These are phyloP conservation scores for Ceratobasidium sp. DNA, from an alignment of 1,284 basidiomycete species.

Conservation along the genomic window DNA sequence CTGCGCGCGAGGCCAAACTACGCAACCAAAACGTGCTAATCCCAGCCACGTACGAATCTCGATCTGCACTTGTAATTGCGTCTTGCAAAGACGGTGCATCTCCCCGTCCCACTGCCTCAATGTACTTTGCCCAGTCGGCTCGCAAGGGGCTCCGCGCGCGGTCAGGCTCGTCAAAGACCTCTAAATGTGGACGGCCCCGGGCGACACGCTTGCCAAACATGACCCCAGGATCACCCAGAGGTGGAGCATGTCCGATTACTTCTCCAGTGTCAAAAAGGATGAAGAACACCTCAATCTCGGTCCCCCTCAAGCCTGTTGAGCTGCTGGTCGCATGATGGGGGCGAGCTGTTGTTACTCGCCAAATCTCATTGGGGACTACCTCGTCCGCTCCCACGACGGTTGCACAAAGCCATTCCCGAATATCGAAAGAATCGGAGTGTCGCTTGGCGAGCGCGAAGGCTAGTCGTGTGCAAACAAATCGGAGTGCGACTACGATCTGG, in stretches of 20 bases:
- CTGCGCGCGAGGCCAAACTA: not conserved
- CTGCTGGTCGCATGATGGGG: too few species aligned
- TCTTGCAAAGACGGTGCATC: slow-evolving; percentile 1
- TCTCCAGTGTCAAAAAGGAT: slow-evolving; percentile 26
- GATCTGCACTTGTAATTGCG: slow-evolving; percentile 15
- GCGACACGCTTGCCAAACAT: slow-evolving; percentile 2
- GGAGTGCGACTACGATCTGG: slow-evolving; percentile 5
- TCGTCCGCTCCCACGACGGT: slow-evolving; percentile 15
- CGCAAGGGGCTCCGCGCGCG: not conserved
- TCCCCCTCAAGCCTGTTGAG: not conserved
- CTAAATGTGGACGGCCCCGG: not conserved
- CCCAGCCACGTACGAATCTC: slow-evolving; percentile 17
- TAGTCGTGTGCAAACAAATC: slow-evolving; percentile 20
- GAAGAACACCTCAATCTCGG: not conserved
- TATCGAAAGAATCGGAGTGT: not conserved
- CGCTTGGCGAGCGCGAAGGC: slow-evolving; percentile 13
- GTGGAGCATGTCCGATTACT: slow-evolving; percentile 26
- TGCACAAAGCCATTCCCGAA: not conserved
- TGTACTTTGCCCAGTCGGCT: slow-evolving; percentile 9
- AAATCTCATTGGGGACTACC: slow-evolving; percentile 23
- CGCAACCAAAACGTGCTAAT: slow-evolving; percentile 30
- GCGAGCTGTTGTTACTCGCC: not conserved
- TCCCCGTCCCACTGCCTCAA: not conserved
- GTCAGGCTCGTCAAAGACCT: not conserved
- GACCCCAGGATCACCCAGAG: not conserved